These are phyloP conservation scores for Lupinus albus DNA, from an alignment of 306 rosid species.

Conservation along the genomic window DNA sequence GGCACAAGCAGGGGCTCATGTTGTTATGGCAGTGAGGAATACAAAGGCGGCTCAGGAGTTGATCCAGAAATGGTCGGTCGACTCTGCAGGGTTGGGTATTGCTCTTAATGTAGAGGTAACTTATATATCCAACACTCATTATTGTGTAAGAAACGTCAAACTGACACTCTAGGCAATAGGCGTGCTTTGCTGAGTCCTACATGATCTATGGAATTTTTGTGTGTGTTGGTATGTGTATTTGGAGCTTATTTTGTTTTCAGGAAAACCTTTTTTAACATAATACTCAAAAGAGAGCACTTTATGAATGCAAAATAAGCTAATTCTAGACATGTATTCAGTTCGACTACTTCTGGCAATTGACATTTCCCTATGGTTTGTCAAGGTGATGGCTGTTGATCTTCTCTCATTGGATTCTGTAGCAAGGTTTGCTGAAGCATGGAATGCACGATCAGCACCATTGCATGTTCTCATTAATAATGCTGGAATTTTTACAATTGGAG, in stretches of 20 bases:
- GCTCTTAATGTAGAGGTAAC: constrained; percentile 92
- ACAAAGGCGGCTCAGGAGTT: constrained; percentile 72
- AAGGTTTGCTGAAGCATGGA: constrained; percentile 80
- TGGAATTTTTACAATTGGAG: constrained; percentile 95
- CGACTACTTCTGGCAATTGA: constrained; percentile 28
- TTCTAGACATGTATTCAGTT: not conserved
- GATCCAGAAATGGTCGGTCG: constrained; percentile 90
- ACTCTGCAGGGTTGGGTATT: constrained; percentile 77
- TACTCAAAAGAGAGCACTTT: not conserved
- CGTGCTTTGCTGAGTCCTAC: constrained; percentile 24
- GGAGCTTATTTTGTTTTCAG: constrained; percentile 5
- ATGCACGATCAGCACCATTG: constrained; percentile 83
- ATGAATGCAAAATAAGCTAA: constrained; percentile 5
- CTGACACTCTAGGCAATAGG: constrained; percentile 1
- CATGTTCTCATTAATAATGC: constrained; percentile 96
- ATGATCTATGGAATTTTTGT: constrained; percentile 10
- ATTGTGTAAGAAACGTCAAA: constrained; percentile 16
- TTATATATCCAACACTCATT: constrained; percentile 1
- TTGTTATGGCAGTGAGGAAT: constrained; percentile 98
- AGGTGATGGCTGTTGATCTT: constrained; percentile 94
- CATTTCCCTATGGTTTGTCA: constrained; percentile 39
- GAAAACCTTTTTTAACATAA: not conserved
- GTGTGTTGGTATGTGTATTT: constrained; percentile 15
- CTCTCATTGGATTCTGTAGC: constrained; percentile 92
- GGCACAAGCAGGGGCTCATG: constrained; percentile 95